Conservation (phyloP, 768 basidiomycete genomes). For the Xerocomellus amylosporus region DNA sequence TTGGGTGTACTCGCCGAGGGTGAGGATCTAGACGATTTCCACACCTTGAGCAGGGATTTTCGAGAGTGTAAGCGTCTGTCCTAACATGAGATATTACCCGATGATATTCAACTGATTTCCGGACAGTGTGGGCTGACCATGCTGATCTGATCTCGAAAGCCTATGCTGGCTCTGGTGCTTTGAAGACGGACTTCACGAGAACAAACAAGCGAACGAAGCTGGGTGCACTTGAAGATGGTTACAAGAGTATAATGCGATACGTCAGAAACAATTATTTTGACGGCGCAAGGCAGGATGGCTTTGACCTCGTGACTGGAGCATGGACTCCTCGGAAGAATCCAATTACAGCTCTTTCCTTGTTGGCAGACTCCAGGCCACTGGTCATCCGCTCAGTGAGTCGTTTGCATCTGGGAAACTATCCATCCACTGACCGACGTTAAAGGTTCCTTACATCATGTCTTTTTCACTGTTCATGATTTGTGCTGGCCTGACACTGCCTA, state of each 20-base stretch:
- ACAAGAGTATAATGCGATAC: slow-evolving; percentile 82
- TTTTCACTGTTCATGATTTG: slow-evolving; percentile 88
- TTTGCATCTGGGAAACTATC: neutral
- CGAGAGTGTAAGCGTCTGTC: slow-evolving; percentile 67
- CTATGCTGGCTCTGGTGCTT: slow-evolving; percentile 91
- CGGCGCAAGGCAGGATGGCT: slow-evolving; percentile 90
- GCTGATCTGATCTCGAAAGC: slow-evolving; percentile 87
- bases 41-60: slow-evolving; percentile 76
- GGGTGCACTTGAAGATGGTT: slow-evolving; percentile 80
- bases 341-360: slow-evolving; percentile 62
- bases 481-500: slow-evolving; percentile 81
- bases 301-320: slow-evolving; percentile 87
- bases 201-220: slow-evolving; percentile 85
- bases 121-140: slow-evolving; percentile 94
- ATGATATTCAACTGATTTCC: slow-evolving; percentile 6
- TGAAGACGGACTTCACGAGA: slow-evolving; percentile 96
- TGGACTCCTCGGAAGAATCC: slow-evolving; percentile 85
- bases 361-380: slow-evolving; percentile 79
- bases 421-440: slow-evolving; percentile 6
- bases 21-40: slow-evolving; percentile 79
- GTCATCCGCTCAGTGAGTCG: slow-evolving; percentile 73
- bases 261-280: slow-evolving; percentile 97
- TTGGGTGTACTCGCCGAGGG: slow-evolving; percentile 68
- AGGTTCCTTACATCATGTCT: slow-evolving; percentile 83
- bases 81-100: neutral